These are phyloP conservation scores for Leishmania turanica DNA, from an alignment of 208 protist species.

Conservation along the genomic window DNA sequence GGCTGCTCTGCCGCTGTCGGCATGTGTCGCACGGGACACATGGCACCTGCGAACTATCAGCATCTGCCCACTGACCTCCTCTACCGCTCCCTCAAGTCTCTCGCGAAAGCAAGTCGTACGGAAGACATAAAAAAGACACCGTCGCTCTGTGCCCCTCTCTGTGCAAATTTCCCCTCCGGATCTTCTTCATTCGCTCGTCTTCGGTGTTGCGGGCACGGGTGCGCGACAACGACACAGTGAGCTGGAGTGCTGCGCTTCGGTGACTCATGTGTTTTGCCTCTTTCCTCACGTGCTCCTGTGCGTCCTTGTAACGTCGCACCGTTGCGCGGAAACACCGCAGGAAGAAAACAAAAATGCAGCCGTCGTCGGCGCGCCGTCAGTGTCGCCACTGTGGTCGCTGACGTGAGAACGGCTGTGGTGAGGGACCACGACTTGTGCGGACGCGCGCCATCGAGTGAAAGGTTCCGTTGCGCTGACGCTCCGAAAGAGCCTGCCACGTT, in stretches of 20 bases:
- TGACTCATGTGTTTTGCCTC: neutral
- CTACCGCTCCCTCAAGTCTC: neutral
- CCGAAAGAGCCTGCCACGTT: conserved; percentile 25
- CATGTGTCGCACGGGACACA: neutral
- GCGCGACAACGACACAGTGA: neutral
- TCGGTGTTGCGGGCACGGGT: neutral
- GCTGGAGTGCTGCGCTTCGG: neutral
- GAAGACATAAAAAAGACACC: neutral
- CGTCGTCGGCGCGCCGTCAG: neutral
- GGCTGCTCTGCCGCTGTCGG: neutral
- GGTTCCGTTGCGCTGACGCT: conserved; percentile 17
- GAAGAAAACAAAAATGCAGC: neutral
- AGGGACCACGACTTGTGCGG: neutral
- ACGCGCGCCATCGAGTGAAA: neutral
- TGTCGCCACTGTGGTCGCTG: neutral
- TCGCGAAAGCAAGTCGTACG: neutral
- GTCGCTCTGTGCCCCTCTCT: neutral
- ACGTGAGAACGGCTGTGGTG: neutral
- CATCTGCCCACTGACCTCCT: neutral
- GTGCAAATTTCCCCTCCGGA: neutral
- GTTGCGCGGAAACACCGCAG: neutral
- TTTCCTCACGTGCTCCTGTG: neutral
- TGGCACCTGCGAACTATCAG: neutral
- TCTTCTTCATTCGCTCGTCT: neutral
- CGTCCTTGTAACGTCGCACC: neutral